phyloP scores from a whole-genome alignment of 2,329 filamentous ascomycete species.

The Neoascochyta sp. region DNA sequence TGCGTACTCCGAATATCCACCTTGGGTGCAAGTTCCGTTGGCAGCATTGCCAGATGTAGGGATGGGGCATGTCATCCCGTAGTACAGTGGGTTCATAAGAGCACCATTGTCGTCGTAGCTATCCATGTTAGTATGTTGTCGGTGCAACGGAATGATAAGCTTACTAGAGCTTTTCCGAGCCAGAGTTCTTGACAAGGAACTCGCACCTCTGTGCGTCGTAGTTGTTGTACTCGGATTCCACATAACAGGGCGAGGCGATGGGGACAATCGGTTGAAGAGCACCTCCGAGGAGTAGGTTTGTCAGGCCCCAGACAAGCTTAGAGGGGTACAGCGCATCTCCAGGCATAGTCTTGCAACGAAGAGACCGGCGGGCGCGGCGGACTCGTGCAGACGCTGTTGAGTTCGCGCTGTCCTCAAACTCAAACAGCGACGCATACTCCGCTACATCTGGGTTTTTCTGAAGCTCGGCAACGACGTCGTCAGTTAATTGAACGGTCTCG shows the following conservation, averaged over 20 bases:
- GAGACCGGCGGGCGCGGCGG: constrained; percentile 9
- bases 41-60: constrained; percentile 14
- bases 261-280: constrained; percentile 26
- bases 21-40: constrained; percentile 27
- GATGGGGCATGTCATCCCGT: constrained; percentile 28
- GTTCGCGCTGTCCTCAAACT: constrained; percentile 29
- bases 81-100: constrained; percentile 27
- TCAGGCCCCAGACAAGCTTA: constrained; percentile 17
- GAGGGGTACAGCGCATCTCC: constrained; percentile 24
- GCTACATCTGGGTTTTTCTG: constrained; percentile 13
- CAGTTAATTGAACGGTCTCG: constrained; percentile 25
- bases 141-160: background rate
- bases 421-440: constrained; percentile 31
- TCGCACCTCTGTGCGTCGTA: constrained; percentile 25
- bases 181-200: constrained; percentile 14
- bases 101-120: constrained; percentile 24
- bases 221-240: constrained; percentile 24
- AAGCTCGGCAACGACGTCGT: constrained; percentile 19
- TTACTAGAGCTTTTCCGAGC: constrained; percentile 20
- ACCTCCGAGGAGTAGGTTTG: constrained; percentile 21
- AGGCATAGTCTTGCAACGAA: constrained; percentile 28
- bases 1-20: constrained; percentile 27
- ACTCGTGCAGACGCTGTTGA: constrained; percentile 3
- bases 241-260: constrained; percentile 28
- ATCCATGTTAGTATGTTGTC: constrained; percentile 1